Conservation (phyloP, 2,329 filamentous ascomycete genomes). For the Ceratocystis eucalypticola region DNA sequence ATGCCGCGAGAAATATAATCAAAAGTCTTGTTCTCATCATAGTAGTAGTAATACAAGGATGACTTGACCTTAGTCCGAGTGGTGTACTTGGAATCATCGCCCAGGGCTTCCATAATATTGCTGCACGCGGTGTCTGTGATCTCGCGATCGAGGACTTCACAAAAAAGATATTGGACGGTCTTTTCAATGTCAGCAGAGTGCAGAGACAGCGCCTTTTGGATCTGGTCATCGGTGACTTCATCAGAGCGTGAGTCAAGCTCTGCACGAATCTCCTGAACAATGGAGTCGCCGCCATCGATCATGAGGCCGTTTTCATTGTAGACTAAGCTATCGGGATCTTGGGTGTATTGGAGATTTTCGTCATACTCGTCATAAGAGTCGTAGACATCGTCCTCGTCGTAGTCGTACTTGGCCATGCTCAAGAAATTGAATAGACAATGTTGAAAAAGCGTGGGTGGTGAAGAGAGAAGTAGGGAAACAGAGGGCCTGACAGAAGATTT, state of each 20-base stretch:
- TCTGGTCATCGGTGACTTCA: constrained; percentile 14
- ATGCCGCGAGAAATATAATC: constrained; percentile 50
- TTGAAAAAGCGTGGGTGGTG: background rate
- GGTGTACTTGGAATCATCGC: constrained; percentile 35
- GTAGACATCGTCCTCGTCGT: constrained; percentile 28
- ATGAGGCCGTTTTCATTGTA: constrained; percentile 12
- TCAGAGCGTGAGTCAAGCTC: constrained; percentile 15
- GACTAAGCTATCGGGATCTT: background rate
- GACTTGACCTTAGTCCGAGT: constrained; percentile 57
- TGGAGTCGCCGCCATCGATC: constrained; percentile 5
- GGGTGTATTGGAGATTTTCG: constrained; percentile 10
- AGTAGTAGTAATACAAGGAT: constrained; percentile 79
- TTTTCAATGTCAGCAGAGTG: background rate
- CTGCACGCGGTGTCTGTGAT: constrained; percentile 5
- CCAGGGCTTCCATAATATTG: constrained; percentile 31
- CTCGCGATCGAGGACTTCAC: constrained; percentile 12
- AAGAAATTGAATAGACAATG: background rate
- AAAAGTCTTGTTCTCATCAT: constrained; percentile 67
- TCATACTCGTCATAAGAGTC: constrained; percentile 35
- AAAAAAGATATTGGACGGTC: constrained; percentile 10
- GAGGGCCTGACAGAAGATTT: background rate
- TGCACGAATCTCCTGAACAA: constrained; percentile 2
- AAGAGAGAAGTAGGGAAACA: background rate
- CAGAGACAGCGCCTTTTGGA: constrained; percentile 8
- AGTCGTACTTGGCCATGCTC: constrained; percentile 18